A percentile compares a stretch with the other conserved stretches of the same genome.
Evolutionary conservation across 257 asterid genomes (phyloP).

Genomic region (Ligustrum vulgare): DNA sequence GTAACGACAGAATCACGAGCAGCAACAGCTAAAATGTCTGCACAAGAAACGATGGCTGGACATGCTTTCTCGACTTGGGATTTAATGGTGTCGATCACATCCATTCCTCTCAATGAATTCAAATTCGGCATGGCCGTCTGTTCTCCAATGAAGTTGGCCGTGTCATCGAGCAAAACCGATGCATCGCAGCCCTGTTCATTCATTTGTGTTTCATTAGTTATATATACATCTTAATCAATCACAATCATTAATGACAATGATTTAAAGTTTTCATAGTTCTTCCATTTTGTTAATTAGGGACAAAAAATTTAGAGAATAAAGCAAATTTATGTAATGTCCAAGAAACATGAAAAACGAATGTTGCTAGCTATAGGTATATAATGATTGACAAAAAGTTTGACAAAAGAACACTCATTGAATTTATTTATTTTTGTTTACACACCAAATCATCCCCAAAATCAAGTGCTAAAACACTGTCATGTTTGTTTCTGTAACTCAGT

Average conservation of each 20-base stretch:
- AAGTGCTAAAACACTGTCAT: too few species aligned
- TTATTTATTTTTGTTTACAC: too few species aligned
- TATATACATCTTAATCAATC: not conserved
- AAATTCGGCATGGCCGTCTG: slow-evolving; percentile 56
- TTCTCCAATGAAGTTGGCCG: slow-evolving; percentile 65
- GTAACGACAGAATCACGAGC: slow-evolving; percentile 67
- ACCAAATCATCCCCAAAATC: too few species aligned
- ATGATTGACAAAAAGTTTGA: too few species aligned
- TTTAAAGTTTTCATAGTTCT: not conserved
- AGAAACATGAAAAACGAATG: too few species aligned
- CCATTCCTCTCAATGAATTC: slow-evolving; percentile 68
- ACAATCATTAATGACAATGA: not conserved
- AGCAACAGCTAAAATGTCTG: slow-evolving; percentile 70
- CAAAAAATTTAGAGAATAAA: too few species aligned
- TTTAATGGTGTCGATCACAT: slow-evolving; percentile 69
- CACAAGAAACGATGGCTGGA: slow-evolving; percentile 63
- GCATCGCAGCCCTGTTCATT: slow-evolving; percentile 73
- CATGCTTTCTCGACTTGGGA: slow-evolving; percentile 53
- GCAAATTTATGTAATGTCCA: too few species aligned
- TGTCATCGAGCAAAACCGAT: slow-evolving; percentile 67
- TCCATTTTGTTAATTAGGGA: not conserved
- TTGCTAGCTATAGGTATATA: too few species aligned
- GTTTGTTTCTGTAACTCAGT: too few species aligned
- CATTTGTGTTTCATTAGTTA: not conserved
- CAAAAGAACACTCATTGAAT: too few species aligned